Conservation (phyloP, 331 rosid species). For the Pyrus hybrid region DNA sequence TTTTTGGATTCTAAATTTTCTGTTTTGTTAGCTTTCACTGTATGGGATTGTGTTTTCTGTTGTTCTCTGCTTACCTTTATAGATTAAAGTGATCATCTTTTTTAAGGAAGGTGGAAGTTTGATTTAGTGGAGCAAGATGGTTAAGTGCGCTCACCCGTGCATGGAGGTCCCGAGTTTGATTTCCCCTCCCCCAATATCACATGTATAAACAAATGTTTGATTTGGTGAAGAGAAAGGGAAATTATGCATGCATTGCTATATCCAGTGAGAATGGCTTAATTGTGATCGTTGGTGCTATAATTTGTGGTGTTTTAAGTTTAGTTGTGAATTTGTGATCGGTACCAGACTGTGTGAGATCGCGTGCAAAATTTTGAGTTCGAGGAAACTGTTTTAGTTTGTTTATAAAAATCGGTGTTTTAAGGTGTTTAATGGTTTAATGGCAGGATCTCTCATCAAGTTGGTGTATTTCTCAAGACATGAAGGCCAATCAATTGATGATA, state of each 20-base stretch:
- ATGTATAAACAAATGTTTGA: not conserved
- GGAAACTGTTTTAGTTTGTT: not conserved
- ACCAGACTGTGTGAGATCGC: not conserved
- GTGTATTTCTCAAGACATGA: conserved; percentile 85
- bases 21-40: not conserved
- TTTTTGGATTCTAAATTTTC: not conserved
- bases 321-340: not conserved
- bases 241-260: not conserved
- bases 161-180: not conserved
- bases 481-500: conserved; percentile 47
- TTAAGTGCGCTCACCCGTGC: not conserved
- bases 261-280: not conserved
- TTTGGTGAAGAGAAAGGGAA: not conserved
- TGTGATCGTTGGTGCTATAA: not conserved
- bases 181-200: not conserved
- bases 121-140: not conserved
- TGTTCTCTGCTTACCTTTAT: not conserved
- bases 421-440: not conserved
- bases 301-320: not conserved
- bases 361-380: not conserved
- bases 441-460: conserved; percentile 91
- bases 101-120: not conserved
- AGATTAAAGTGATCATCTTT: not conserved
- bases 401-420: not conserved
- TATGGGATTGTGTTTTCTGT: not conserved